Evolutionary conservation across 176 grass and related monocot genomes (phyloP), one percentile per base, ranked within the genome.

Genomic region (Triticum urartu): DNA sequence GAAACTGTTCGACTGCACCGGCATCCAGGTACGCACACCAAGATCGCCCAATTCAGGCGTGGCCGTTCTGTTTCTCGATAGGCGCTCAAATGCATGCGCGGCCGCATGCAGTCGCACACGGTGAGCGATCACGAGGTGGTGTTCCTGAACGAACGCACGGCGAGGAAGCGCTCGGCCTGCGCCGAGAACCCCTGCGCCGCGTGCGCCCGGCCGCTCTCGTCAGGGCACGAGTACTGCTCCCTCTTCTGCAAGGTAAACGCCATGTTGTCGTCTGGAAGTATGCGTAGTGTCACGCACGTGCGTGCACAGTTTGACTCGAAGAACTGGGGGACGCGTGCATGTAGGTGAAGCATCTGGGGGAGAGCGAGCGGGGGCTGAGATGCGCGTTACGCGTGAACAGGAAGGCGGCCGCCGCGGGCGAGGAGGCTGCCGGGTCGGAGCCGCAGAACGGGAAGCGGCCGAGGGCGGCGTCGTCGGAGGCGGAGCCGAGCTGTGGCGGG

Each of bases 91-190:
- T 70, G 34, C 4, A 6, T 40, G 2, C 33, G 11, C 14, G n/a
- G 1, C 40, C 45, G 85, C 43, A 47, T 47, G 43, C 77, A 91
- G 85, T 85, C 89, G 26, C 85, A 91, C 69, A 81, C 77, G 58
- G 48, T 91, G 68, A 91, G 85, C 48, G 89, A 91, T 38, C 89
- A 91, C 69, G 81, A 87, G 81, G 89, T 88, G 68, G 89, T 91
- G 81, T 91, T 91, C 85, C 81, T 91, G 60, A 91, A 87, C 68
- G 89, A 91, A 77, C 89, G 85, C 26, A 91, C 77, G 69, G 85
- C 77, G 60, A 80, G 89, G 85, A 91, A 88, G 81, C 76, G 85
- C 17, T 69, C 85, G 26, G 68, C 68, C 4, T 54, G 38, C 79
- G 36, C 68, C 4, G 81, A 76, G 47, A 91, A 91, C 47, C 85